These are phyloP conservation scores for Ehretia macrophylla DNA, from an alignment of 257 asterid genomes.

Conservation along the genomic window DNA sequence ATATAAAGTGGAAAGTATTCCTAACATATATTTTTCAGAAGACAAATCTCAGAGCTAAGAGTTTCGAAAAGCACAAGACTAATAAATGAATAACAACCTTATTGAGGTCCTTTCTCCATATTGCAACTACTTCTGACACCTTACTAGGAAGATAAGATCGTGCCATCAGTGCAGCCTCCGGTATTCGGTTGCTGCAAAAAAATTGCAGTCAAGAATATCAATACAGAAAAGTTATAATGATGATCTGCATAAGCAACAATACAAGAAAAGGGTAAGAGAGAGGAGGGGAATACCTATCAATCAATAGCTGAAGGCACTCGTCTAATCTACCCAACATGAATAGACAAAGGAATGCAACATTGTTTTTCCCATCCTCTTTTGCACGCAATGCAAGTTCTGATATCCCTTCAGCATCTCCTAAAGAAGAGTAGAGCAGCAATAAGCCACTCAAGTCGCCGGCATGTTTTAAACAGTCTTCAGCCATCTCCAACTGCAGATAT, in stretches of 20 bases:
- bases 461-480: conserved; percentile 86
- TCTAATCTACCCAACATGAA: conserved; percentile 92
- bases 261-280: not conserved
- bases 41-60: not conserved
- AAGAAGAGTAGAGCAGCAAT: conserved; percentile 76
- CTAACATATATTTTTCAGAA: no score
- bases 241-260: not conserved
- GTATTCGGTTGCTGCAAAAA: conserved; percentile 88
- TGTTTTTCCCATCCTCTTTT: conserved; percentile 87
- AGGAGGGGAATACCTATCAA: conserved; percentile 64
- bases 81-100: conserved; percentile 45
- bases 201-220: conserved; percentile 14
- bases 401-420: conserved; percentile 85
- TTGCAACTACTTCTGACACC: conserved; percentile 87
- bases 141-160: conserved; percentile 98
- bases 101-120: conserved; percentile 92
- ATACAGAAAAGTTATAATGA: not conserved
- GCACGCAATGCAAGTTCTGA: conserved; percentile 68
- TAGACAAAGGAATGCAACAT: conserved; percentile 90
- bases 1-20: no score
- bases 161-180: conserved; percentile 99
- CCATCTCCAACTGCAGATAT: conserved; percentile 69
- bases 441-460: conserved; percentile 96
- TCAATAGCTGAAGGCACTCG: conserved; percentile 87
- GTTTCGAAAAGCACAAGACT: not conserved